phyloP scores from a whole-genome alignment of 2,329 filamentous ascomycete genomes.

The Microsporum ferrugineum region DNA sequence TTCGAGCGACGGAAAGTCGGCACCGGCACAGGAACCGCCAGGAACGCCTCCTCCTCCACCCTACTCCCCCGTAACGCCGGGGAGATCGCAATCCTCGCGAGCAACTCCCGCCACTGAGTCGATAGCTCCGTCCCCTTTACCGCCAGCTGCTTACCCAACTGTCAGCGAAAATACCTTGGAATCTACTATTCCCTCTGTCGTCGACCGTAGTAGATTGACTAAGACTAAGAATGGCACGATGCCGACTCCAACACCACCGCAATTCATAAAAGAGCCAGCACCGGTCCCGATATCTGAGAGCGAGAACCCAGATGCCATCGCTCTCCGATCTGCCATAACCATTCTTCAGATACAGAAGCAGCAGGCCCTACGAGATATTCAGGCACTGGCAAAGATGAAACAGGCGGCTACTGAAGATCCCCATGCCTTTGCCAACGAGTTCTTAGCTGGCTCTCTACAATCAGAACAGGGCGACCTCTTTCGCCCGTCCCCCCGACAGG shows the following conservation, averaged over 20 bases:
- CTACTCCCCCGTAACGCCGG: conserved; percentile 39
- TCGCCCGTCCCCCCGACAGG: conserved; percentile 26
- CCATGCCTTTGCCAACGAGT: conserved; percentile 56
- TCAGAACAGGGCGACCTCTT: conserved; percentile 28
- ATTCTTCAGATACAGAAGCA: conserved; percentile 77
- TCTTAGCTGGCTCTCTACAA: conserved; percentile 51
- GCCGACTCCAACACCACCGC: not conserved
- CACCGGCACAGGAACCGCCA: conserved; percentile 11
- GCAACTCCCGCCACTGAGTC: not conserved
- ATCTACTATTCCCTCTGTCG: not conserved
- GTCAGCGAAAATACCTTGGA: not conserved
- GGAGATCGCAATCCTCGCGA: conserved; percentile 22
- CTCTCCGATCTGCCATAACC: conserved; percentile 71
- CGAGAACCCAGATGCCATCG: conserved; percentile 73
- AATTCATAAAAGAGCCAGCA: conserved; percentile 28
- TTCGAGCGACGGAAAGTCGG: not conserved
- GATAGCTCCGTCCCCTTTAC: not conserved
- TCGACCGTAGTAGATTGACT: not conserved
- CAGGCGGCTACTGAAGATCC: conserved; percentile 59
- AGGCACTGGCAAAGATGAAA: conserved; percentile 57
- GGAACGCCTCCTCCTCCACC: conserved; percentile 35
- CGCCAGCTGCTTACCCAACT: not conserved
- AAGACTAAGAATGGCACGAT: not conserved
- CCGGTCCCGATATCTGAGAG: conserved; percentile 37
- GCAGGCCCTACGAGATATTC: conserved; percentile 65